These are phyloP conservation scores for Nematocida displodere DNA, from an alignment of 371 early-diverging fungal species.

Conservation along the genomic window DNA sequence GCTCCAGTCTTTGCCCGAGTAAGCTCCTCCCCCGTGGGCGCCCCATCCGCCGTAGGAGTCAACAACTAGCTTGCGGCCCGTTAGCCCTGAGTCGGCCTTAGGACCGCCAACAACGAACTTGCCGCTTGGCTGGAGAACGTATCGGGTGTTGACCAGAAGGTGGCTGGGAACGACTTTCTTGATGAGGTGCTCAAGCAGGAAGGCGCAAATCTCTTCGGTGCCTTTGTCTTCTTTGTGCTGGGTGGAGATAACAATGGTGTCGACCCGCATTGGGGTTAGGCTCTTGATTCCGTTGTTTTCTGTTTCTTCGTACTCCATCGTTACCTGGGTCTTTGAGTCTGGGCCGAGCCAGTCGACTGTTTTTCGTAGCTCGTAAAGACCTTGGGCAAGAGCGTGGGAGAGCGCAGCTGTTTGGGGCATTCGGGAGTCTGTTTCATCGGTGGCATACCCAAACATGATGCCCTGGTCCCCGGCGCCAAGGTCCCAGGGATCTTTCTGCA, in stretches of 20 bases:
- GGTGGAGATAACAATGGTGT: slow-evolving; percentile 91
- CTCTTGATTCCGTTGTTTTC: slow-evolving; percentile 69
- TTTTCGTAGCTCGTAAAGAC: slow-evolving; percentile 84
- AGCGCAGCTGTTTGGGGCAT: slow-evolving; percentile 91
- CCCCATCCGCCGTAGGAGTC: slow-evolving; percentile 86
- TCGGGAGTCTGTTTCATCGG: slow-evolving; percentile 95
- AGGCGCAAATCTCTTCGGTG: slow-evolving; percentile 75
- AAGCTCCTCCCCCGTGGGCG: slow-evolving; percentile 98
- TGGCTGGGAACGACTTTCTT: slow-evolving; percentile 82
- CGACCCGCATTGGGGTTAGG: slow-evolving; percentile 83
- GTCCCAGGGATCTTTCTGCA: slow-evolving; percentile 55
- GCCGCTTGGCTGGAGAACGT: slow-evolving; percentile 94
- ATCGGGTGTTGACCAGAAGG: slow-evolving; percentile 80
- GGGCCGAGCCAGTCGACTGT: slow-evolving; percentile 86
- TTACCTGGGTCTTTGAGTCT: slow-evolving; percentile 98
- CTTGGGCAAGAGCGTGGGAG: slow-evolving; percentile 88
- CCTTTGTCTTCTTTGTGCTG: slow-evolving; percentile 84
- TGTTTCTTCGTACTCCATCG: slow-evolving; percentile 90
- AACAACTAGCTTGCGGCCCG: slow-evolving; percentile 98
- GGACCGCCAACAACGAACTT: slow-evolving; percentile 98
- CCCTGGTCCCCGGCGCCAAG: slow-evolving; percentile 66
- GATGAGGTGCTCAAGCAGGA: slow-evolving; percentile 82
- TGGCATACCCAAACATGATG: slow-evolving; percentile 88
- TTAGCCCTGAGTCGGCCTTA: slow-evolving; percentile 96
- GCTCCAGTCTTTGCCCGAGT: slow-evolving; percentile 98